phyloP scores from a whole-genome alignment of 345 rosid genomes.

The Rhodamnia argentea region DNA sequence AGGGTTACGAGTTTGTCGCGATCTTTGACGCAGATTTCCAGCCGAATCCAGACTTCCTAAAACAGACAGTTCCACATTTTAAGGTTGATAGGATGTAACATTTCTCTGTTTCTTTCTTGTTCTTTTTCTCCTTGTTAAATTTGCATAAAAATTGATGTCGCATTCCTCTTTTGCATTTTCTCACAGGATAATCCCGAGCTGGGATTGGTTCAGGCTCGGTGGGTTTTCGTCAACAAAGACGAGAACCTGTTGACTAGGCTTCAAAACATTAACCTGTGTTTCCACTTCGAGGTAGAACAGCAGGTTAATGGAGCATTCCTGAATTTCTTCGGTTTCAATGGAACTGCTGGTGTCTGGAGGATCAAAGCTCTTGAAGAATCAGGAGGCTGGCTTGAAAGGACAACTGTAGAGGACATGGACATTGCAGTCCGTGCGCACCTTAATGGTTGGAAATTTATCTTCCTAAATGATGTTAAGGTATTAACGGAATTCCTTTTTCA shows the following conservation, averaged over 20 bases:
- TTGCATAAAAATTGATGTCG: not conserved
- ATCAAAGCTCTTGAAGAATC: conserved; percentile 13
- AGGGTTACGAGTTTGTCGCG: conserved; percentile 14
- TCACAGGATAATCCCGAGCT: conserved; percentile 13
- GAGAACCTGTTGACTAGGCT: conserved; percentile 11
- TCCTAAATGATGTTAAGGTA: conserved; percentile 8
- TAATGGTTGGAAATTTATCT: conserved; percentile 16
- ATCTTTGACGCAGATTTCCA: conserved; percentile 19
- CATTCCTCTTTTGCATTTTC: not conserved
- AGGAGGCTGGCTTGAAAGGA: conserved; percentile 18
- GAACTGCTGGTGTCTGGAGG: conserved; percentile 19
- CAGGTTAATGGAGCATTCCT: conserved; percentile 12
- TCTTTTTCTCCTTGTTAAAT: not conserved
- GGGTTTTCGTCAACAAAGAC: conserved; percentile 10
- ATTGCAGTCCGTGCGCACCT: conserved; percentile 11
- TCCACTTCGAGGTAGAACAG: conserved; percentile 20
- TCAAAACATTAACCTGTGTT: conserved; percentile 13
- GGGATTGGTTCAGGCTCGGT: conserved; percentile 15
- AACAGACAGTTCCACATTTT: conserved; percentile 14
- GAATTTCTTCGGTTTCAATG: conserved; percentile 17
- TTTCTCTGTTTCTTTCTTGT: not conserved
- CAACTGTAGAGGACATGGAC: conserved; percentile 16
- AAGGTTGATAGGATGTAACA: not conserved
- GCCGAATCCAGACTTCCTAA: conserved; percentile 18
- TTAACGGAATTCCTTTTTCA: not conserved